Base-by-base conservation (phyloP, 495 filamentous ascomycete genomes). In the Podospora didyma region DNA sequence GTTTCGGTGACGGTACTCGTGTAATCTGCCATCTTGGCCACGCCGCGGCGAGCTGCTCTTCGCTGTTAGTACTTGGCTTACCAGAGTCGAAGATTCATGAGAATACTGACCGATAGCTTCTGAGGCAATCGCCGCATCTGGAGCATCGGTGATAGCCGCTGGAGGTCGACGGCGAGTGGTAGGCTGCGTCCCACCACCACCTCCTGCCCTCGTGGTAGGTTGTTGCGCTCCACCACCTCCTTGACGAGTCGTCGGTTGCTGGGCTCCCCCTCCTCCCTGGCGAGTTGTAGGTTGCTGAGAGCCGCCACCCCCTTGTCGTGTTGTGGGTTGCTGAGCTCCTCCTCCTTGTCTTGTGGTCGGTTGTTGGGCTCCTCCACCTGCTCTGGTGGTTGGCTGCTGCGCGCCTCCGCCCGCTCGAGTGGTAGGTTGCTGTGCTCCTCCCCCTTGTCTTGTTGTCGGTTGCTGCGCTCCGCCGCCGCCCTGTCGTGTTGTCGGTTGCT, bases 1-100 rank as follows among this genome's bases (percentile, higher is more conserved):
- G 59, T 64, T 44, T 67, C 62, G 37, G 57, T 53, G 2, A 64
- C 46, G 3, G 65, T 67, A 52, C 62, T 64, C 5, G 65, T 67
- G 12, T 62, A 46, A 23, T 59, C 62, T 11, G 54, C 54, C 11
- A 47, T 22, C 9, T 19, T 22, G 23, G 24, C 47, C 22, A 26
- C 10, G 22, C 20, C 47, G 22, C 47, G 47, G 9, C 47, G 22
- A 3, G 22, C 47, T 49, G 47, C 14, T 14, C 14, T 16, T 28
- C 17, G 31, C 31, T 24, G 49, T 42, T 42, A 42, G 39, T 14
- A 42, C 9, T 5, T 17, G 1, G 4, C 9, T 14, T 42, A 5
- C 14, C 4, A 17, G 5, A 4, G 39, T 2, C 10, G n/a, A 42
- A 14, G 4, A 42, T n/a, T n/a, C n/a, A n/a, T n/a, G 39, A 42